phyloP scores from a whole-genome alignment of 805 yeast genomes.

The Wickerhamomyces sydowiorum region DNA sequence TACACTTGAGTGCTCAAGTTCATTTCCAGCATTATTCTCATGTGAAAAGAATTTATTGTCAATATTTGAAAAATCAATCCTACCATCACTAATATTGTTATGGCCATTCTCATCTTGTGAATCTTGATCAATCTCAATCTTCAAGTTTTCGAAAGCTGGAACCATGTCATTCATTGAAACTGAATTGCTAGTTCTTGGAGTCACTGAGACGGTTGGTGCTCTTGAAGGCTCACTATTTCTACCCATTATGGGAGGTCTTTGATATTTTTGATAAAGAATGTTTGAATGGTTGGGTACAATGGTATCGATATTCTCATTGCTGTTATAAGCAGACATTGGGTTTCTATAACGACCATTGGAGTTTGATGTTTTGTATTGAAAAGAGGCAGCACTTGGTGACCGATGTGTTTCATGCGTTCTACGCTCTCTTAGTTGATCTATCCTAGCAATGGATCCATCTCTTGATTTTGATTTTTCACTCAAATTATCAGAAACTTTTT shows the following conservation, averaged over 20 bases:
- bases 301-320: conserved; percentile 12
- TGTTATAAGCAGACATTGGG: conserved; percentile 13
- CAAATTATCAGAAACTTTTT: neutral
- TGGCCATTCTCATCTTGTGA: neutral
- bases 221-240: neutral
- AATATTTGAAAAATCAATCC: neutral
- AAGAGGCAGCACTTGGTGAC: neutral
- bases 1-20: too few relatives aligned
- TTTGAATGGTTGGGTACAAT: conserved; percentile 13
- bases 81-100: neutral
- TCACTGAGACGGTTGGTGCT: conserved; percentile 1
- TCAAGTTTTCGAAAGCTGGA: conserved; percentile 20
- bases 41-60: conserved; percentile 3
- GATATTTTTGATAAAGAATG: conserved; percentile 14
- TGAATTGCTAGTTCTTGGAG: neutral
- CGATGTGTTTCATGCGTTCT: conserved; percentile 7
- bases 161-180: conserved; percentile 18
- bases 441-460: conserved; percentile 9
- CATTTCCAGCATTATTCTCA: neutral
- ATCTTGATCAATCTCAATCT: conserved; percentile 15
- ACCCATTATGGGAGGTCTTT: neutral
- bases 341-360: neutral
- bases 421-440: conserved; percentile 6
- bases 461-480: conserved; percentile 5
- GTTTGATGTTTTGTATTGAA: neutral